Base-by-base conservation (phyloP, 306 rosid species). In the Leucaena leucocephala region DNA sequence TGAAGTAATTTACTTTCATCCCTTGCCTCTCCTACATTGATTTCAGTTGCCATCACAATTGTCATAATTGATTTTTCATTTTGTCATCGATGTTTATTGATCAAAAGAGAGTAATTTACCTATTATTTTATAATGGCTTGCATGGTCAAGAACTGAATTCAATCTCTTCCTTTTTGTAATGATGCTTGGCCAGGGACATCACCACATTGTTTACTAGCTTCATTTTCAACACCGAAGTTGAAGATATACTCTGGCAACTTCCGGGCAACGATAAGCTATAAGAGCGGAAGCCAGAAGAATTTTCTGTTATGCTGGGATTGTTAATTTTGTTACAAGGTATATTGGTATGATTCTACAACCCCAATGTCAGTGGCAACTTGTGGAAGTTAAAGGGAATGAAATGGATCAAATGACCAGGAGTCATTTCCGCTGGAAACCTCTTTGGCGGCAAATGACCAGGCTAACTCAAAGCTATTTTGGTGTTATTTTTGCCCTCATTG, bases 151-250 rank as follows among this genome's bases (percentile, higher is more conserved):
- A 48, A 69, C 67, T 81, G 67, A 81, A 6, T 63, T 75, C 44
- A 55, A 74, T 79, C 39, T 66, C 72, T 78, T 63, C 13, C 59
- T 64, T 83, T 77, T 50, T 71, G 68, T 67, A 22, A 46, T 78
- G 50, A 11, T 73, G 49, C 68, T 77, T 73, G 50, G 70, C 14
- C 84, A 90, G 94, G 77, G 90, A 88, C 61, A 42, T 88, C 74
- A 90, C 91, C 55, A 79, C 93, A 1, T 62, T 84, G 45, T 92
- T 85, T 86, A 90, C 94, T 11, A 92, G 97, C 81, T 92, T 92
- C 80, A 84, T 90, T 64, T 92, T 87, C 88, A 88, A 88, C 87
- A 89, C 97, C 2, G 83, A 77, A 87, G 90, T 90, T 65, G 91
- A 83, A 34, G 97, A 92, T 70, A 82, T 77, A n/a, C 78, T 63